Percentiles rank a stretch among this genome's conserved stretches.
phyloP scores from a whole-genome alignment of 768 basidiomycete species.

The Sarcodon aspratus region DNA sequence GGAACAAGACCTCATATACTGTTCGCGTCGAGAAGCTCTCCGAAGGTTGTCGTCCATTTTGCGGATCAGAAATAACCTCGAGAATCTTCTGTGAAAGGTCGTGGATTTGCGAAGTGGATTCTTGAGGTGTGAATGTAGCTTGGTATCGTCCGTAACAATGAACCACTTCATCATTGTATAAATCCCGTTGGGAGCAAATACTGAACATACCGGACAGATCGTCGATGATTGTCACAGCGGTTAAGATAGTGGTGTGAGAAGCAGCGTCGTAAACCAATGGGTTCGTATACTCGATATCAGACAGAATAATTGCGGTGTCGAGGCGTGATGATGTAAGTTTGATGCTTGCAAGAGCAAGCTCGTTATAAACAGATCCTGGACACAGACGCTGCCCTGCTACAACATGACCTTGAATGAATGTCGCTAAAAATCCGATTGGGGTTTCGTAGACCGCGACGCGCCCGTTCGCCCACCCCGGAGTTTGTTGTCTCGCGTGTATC shows the following conservation, averaged over 20 bases:
- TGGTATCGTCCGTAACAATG: slow-evolving; percentile 31
- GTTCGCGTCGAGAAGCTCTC: slow-evolving; percentile 47
- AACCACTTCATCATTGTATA: slow-evolving; percentile 13
- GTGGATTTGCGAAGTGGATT: background rate
- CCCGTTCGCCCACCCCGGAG: background rate
- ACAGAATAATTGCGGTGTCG: slow-evolving; percentile 26
- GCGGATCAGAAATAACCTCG: background rate
- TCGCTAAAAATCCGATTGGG: slow-evolving; percentile 30
- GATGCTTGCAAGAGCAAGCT: slow-evolving; percentile 39
- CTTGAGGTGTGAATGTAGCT: background rate
- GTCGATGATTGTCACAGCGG: slow-evolving; percentile 25
- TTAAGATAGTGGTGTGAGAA: slow-evolving; percentile 22
- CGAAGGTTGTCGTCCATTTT: slow-evolving; percentile 10
- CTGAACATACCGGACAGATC: slow-evolving; percentile 30
- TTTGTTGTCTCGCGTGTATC: background rate
- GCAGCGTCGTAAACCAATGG: slow-evolving; percentile 38
- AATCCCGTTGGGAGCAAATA: slow-evolving; percentile 28
- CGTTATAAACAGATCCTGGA: slow-evolving; percentile 56
- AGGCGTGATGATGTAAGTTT: slow-evolving; percentile 20
- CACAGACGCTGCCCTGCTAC: slow-evolving; percentile 38
- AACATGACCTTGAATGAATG: slow-evolving; percentile 42
- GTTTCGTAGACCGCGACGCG: slow-evolving; percentile 36
- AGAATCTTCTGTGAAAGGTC: background rate
- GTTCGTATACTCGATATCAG: slow-evolving; percentile 34
- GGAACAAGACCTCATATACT: slow-evolving; percentile 56